Percentiles rank a stretch among this genome's conserved stretches.
These are phyloP conservation scores for Trichoderma guizhouense DNA, from an alignment of 2,329 filamentous ascomycete species.

Conservation along the genomic window DNA sequence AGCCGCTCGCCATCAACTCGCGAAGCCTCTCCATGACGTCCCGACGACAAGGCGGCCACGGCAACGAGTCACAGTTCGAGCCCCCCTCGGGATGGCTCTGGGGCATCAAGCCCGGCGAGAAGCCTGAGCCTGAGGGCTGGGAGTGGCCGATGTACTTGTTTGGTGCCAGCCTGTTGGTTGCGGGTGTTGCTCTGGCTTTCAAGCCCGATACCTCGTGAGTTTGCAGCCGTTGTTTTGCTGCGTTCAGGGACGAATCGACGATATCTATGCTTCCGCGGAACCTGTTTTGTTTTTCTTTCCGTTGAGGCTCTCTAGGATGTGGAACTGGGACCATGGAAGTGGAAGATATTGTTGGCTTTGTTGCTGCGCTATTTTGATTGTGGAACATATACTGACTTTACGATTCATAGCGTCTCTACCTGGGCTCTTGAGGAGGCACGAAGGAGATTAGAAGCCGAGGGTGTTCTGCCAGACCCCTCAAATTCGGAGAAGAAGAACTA, in stretches of 20 bases:
- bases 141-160: conserved; percentile 83
- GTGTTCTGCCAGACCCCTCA: conserved; percentile 77
- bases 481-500: conserved; percentile 52
- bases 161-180: conserved; percentile 72
- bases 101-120: conserved; percentile 91
- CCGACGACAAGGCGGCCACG: conserved; percentile 40
- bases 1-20: conserved; percentile 27
- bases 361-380: conserved; percentile 29
- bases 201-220: conserved; percentile 99
- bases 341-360: neutral
- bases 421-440: conserved; percentile 98
- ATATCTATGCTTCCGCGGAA: neutral
- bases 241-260: neutral
- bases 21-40: conserved; percentile 45
- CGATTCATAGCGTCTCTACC: conserved; percentile 80
- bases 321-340: neutral
- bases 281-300: neutral
- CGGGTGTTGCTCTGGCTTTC: conserved; percentile 80
- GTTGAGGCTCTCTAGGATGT: neutral
- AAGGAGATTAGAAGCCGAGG: conserved; percentile 91
- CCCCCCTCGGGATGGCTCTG: conserved; percentile 89
- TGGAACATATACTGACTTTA: conserved; percentile 28
- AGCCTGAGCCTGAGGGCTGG: conserved; percentile 95
- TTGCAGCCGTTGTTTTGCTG: neutral
- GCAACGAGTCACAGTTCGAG: conserved; percentile 76